A percentile compares a stretch with the other conserved stretches of the same genome.
Conservation (phyloP, 257 asterid species). For the Ilex aquifolium region DNA sequence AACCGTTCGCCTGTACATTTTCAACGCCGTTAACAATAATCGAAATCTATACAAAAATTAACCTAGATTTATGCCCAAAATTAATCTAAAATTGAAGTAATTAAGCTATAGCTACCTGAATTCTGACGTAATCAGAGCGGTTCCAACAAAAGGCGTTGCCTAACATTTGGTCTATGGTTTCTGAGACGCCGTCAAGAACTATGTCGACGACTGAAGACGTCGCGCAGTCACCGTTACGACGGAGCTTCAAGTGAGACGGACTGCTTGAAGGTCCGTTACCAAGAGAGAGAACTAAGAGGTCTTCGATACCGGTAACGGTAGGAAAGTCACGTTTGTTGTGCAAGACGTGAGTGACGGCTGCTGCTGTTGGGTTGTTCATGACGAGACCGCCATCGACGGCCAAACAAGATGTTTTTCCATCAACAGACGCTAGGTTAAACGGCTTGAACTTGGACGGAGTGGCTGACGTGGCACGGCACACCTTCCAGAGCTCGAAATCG, state of each 20-base stretch:
- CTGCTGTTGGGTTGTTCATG: constrained; percentile 96
- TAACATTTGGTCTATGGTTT: constrained; percentile 82
- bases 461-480: constrained; percentile 90
- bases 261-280: constrained; percentile 60
- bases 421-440: constrained; percentile 50
- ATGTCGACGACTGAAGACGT: constrained; percentile 57
- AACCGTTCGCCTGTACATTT: constrained; percentile 53
- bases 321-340: constrained; percentile 94
- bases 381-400: constrained; percentile 95
- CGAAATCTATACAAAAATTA: not conserved
- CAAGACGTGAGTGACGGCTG: constrained; percentile 91
- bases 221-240: constrained; percentile 49
- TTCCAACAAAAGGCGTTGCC: constrained; percentile 94
- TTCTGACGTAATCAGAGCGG: constrained; percentile 69
- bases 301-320: constrained; percentile 75
- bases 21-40: constrained; percentile 16
- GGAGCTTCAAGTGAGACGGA: constrained; percentile 36
- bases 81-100: not conserved
- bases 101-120: constrained; percentile 48
- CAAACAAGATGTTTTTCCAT: constrained; percentile 71
- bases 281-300: constrained; percentile 67
- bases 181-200: constrained; percentile 86
- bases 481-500: constrained; percentile 89
- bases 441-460: constrained; percentile 84
- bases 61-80: not conserved